phyloP scores from a whole-genome alignment of 805 yeast species.

The Candida awuae region DNA sequence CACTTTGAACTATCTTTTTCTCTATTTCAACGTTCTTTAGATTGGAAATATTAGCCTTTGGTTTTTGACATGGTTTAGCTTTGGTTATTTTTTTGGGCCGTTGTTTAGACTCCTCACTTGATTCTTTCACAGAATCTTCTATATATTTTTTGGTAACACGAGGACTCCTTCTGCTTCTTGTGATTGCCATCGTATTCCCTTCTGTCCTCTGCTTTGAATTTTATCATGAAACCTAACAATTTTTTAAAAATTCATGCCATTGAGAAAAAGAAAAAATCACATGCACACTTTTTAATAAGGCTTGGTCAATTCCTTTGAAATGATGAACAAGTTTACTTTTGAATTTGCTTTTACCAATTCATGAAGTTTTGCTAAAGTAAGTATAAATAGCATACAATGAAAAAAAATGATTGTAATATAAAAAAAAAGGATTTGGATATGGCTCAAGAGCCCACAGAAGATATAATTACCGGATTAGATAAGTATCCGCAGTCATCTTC shows the following conservation, averaged over 20 bases:
- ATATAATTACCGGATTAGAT: not conserved
- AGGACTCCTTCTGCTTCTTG: slow-evolving; percentile 2
- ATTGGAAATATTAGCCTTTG: not conserved
- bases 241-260: too few species aligned
- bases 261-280: too few species aligned
- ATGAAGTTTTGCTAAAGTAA: too few species aligned
- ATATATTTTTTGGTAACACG: not conserved
- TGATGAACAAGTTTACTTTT: too few species aligned
- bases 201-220: not conserved
- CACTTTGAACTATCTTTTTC: not conserved
- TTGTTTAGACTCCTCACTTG: not conserved
- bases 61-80: not conserved
- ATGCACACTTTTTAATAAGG: too few species aligned
- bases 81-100: not conserved
- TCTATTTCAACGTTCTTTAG: not conserved
- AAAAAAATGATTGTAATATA: too few species aligned
- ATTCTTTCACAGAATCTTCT: not conserved
- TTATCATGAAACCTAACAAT: too few species aligned
- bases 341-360: too few species aligned
- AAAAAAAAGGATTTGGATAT: too few species aligned
- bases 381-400: too few species aligned
- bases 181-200: slow-evolving; percentile 1
- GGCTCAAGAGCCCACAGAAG: not conserved
- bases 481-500: not conserved
- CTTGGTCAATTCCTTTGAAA: too few species aligned